Evolutionary conservation across 176 grass and related monocot genomes (phyloP), one percentile per base, ranked within the genome.

Genomic region (Aegilops longissima): DNA sequence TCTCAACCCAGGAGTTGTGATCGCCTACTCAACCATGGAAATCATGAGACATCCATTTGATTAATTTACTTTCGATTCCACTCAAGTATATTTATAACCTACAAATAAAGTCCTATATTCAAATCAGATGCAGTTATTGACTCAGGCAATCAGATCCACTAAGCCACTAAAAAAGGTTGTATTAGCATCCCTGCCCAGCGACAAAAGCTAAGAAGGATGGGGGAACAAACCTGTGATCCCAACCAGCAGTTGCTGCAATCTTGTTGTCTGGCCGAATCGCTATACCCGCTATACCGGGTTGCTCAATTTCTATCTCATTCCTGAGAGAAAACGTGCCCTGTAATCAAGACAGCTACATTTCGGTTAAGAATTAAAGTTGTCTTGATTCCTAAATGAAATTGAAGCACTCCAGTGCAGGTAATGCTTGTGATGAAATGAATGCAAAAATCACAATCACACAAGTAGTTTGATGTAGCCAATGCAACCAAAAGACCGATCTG

Each of bases 231-330:
- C 92, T 93, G 79, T 96, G 92, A 88, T 98, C 97, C 93, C 97
- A 98, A 76, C 97, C 97, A 87, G 94, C 92, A 3, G 94, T 93
- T 84, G 97, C 94, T 56, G 90, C 67, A 65, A 98, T 98, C 91
- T 93, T 98, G 68, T 76, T 90, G 80, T 98, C 97, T 83, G 63
- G 82, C 33, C 94, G 92, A 88, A 98, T 93, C 0, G 94, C 81
- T 62, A 87, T 94, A 49, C 76, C 87, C 17, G 92, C 79, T 78
- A 91, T 85, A 83, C 97, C 92, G 1, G 92, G 88, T n/a, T 89
- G 77, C 66, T 96, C 94, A 66, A 96, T 83, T 81, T 86, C 90
- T 90, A 98, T 88, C 87, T 94, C 92, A 83, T 98, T 94, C 74
- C 77, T 93, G 86, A 96, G 66, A 76, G 62, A 88, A 93, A 93